Evolutionary conservation across 2,329 filamentous ascomycete species (phyloP), one percentile per base, ranked within the genome.

Genomic region (Chaetoscypha palmicola): DNA sequence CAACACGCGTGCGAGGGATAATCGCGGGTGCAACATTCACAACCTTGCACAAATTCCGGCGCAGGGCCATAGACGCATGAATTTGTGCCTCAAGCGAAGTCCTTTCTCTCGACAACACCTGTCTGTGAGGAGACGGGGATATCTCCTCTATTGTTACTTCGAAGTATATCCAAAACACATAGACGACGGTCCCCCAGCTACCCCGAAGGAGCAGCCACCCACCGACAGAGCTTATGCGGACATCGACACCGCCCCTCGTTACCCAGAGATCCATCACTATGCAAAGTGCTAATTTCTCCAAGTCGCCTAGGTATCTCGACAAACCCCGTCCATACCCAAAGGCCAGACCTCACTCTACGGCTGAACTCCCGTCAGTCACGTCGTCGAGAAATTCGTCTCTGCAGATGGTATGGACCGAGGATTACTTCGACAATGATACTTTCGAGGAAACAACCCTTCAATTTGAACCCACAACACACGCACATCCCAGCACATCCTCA

Each of bases 331-430:
- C 44, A 28, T 36, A 32, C 20, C 38, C 38, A 28, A 28, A 28
- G 12, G 38, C 30, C 7, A 9, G 12, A 21, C 24, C 41, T 3
- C 31, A 43, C n/a, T 48, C 45, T 20, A 36, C 45, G 14, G 41
- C 40, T 16, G 33, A 45, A 28, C 20, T 22, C 8, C 4, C 19
- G 19, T 28, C 21, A 16, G 1, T 17, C 10, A 50, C 47, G 3
- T 34, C 47, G 12, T 50, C 47, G 21, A 44, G 54, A 22, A 49
- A 54, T 40, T 55, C 53, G 5, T 52, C 49, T 14, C 39, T 53
- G 42, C 52, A 55, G 46, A 51, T 52, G 50, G 50, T 47, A 56
- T 58, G 57, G 57, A 50, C 48, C 2, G 53, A 59, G 38, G 53
- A 56, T 33, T 56, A 56, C 37, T 52, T 45, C 43, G 32, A 48